Percentiles rank a stretch among this genome's conserved stretches.
Conservation (phyloP, 2,329 filamentous ascomycete genomes). For the Dryadomyces quercus-mongolicae region DNA sequence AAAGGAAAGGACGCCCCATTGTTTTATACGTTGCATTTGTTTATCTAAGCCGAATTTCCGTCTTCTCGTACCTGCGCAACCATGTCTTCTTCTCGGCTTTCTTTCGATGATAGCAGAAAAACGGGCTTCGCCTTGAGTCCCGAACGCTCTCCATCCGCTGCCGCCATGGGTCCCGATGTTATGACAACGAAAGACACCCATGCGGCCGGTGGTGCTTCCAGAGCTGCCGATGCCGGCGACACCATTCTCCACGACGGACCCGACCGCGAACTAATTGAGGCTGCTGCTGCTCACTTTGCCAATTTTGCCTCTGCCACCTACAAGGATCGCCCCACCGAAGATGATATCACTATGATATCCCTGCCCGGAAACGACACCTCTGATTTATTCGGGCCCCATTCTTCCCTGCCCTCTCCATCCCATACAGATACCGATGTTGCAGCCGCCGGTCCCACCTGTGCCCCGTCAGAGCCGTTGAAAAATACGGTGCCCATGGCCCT, state of each 20-base stretch:
- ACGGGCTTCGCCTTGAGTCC: constrained; percentile 22
- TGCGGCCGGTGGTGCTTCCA: constrained; percentile 13
- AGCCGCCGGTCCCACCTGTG: not conserved
- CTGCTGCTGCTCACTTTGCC: constrained; percentile 30
- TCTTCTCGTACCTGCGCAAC: not conserved
- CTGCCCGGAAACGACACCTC: constrained; percentile 21
- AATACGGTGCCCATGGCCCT: not conserved
- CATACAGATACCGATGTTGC: not conserved
- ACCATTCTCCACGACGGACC: not conserved
- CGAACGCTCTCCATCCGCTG: constrained; percentile 19
- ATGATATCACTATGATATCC: constrained; percentile 25
- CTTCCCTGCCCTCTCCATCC: constrained; percentile 6
- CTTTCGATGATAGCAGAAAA: constrained; percentile 18
- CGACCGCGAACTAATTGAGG: constrained; percentile 27
- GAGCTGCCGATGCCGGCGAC: not conserved
- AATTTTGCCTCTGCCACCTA: constrained; percentile 40
- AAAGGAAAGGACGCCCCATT: not conserved
- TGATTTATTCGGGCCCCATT: constrained; percentile 19
- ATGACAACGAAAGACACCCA: constrained; percentile 8
- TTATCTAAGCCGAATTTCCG: no score
- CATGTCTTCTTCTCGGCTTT: constrained; percentile 27
- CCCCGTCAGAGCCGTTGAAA: no score
- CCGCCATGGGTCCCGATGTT: constrained; percentile 17
- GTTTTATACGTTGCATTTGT: no score
- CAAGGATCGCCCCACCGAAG: constrained; percentile 24